Base-by-base conservation (phyloP, 805 yeast species). In the Zygoascus flipseniorum region DNA sequence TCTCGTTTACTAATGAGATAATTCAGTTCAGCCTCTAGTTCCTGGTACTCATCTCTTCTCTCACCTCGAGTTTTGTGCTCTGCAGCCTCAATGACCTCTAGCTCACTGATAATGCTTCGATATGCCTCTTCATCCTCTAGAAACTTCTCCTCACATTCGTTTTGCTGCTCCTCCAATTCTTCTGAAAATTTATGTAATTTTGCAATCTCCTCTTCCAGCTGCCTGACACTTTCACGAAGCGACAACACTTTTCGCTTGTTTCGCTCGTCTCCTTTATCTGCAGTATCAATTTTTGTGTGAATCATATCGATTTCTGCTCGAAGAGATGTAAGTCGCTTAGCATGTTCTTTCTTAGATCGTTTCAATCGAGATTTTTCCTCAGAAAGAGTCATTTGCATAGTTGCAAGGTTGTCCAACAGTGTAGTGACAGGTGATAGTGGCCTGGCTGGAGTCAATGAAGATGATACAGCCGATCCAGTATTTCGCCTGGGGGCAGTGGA, bases 371-470 rank as follows among this genome's bases (percentile, higher is more conserved):
- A 61, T 60, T 78, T 77, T 58, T 82, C 87, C 48, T 81, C 79
- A 6, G 76, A 73, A 44, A 83, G 70, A 42, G 79, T 79, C 23
- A 79, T 78, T 57, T 80, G 79, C 0, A 88, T 82, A 0, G 88
- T 81, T 35, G 80, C 74, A 37, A 83, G 77, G 19, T 86, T 80
- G 59, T 81, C 83, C 58, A 83, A 80, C 42, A 84, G 68, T 1
- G 89, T 84, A 1, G 80, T 74, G 46, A 83, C 69, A 0, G 90
- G 89, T 1, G 86, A 75, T 26, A 74, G 64, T 39, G 77, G 73
- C 26, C 75, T 54, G 1, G 63, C 59, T 5, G 64, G 61, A 20
- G 60, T 53, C 28, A 62, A 52, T 39, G 59, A 44, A 3, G 50
- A 37, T 14, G 20, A 11, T 18, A 19, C 52, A 23, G 41, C 42